Evolutionary conservation across 371 early-diverging fungal genomes (phyloP).

Genomic region (Phascolomyces articulosus): DNA sequence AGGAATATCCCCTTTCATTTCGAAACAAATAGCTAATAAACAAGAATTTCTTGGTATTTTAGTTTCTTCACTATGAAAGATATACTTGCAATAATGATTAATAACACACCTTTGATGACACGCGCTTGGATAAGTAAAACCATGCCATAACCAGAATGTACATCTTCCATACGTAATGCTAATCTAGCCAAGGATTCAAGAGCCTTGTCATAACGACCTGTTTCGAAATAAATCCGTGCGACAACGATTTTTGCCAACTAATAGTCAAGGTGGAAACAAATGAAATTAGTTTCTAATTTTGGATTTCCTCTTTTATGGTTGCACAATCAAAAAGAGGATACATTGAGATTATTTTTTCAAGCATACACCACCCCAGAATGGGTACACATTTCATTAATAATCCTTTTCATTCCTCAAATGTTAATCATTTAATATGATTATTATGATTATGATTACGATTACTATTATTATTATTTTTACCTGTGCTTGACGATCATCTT

Average conservation of each 20-base stretch:
- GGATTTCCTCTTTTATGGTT: neutral
- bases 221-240: conserved; percentile 44
- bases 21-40: conserved; percentile 51
- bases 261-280: conserved; percentile 14
- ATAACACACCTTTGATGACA: conserved; percentile 48
- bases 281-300: conserved; percentile 5
- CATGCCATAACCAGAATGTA: conserved; percentile 55
- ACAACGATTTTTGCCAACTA: conserved; percentile 46
- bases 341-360: too few relatives aligned
- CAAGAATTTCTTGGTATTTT: too few relatives aligned
- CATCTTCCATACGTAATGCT: conserved; percentile 38
- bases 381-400: neutral
- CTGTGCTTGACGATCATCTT: conserved; percentile 14
- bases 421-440: neutral
- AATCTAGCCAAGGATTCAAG: conserved; percentile 34
- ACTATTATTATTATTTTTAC: conserved; percentile 3
- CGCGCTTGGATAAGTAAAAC: conserved; percentile 54
- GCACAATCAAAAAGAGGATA: neutral
- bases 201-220: conserved; percentile 34
- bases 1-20: conserved; percentile 45
- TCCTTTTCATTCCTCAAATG: neutral
- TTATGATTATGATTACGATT: too few relatives aligned
- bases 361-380: too few relatives aligned
- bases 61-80: too few relatives aligned
- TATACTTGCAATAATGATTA: too few relatives aligned